phyloP scores from a whole-genome alignment of 371 early-diverging fungal species.

The Mortierella sp. region DNA sequence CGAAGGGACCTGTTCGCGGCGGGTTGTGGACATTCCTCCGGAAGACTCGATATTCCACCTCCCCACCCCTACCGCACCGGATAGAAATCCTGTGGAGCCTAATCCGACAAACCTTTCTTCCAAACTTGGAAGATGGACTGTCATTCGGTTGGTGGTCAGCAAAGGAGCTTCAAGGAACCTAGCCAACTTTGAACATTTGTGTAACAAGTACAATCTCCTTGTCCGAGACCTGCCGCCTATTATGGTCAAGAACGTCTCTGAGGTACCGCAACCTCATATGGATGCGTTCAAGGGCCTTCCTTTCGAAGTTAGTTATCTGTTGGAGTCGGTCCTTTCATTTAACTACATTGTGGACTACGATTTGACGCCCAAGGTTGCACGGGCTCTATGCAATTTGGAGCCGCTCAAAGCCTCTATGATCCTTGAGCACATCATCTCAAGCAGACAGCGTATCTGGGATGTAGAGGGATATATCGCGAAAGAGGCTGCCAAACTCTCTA shows the following conservation, averaged over 20 bases:
- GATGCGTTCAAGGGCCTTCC: constrained; percentile 14
- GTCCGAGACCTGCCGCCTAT: neutral
- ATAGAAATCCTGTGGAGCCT: constrained; percentile 18
- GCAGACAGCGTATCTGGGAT: constrained; percentile 60
- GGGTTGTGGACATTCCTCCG: constrained; percentile 35
- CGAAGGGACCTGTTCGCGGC: constrained; percentile 19
- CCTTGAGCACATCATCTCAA: constrained; percentile 49
- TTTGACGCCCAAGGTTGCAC: constrained; percentile 56
- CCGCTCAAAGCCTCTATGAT: constrained; percentile 54
- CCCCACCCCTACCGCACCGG: no score
- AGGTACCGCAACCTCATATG: neutral
- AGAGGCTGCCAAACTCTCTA: constrained; percentile 20
- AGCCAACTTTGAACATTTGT: neutral
- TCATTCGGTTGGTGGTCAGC: constrained; percentile 17
- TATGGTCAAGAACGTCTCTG: constrained; percentile 1
- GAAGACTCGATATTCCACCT: constrained; percentile 4
- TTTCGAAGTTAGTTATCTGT: constrained; percentile 62
- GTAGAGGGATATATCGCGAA: constrained; percentile 24
- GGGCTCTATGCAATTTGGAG: constrained; percentile 40
- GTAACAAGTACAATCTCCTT: constrained; percentile 24
- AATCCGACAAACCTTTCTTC: constrained; percentile 26
- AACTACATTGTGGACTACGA: constrained; percentile 61
- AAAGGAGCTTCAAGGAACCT: neutral
- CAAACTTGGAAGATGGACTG: constrained; percentile 47
- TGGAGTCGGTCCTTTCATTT: constrained; percentile 61